Percentiles rank a stretch among this genome's conserved stretches.
phyloP scores from a whole-genome alignment of 2,329 filamentous ascomycete species.

The Venturia effusa region DNA sequence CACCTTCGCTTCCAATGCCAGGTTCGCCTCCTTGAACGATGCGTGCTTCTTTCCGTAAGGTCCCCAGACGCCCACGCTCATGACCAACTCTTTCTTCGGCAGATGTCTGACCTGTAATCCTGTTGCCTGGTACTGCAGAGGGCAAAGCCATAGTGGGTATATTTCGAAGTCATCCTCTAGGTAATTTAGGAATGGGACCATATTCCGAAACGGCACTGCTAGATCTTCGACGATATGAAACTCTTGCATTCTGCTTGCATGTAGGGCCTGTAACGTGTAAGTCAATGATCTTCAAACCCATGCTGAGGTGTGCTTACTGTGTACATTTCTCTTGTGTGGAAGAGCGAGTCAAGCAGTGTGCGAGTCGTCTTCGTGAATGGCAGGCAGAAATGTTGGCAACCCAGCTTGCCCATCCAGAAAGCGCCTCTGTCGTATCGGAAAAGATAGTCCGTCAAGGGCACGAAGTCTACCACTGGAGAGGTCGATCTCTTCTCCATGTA shows the following conservation, averaged over 20 bases:
- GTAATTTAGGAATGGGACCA: conserved; percentile 8
- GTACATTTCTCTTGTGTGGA: conserved; percentile 56
- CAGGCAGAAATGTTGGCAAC: conserved; percentile 51
- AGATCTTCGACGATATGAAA: conserved; percentile 51
- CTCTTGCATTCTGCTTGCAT: conserved; percentile 3
- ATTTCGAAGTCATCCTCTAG: conserved; percentile 8
- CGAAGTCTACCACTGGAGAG: conserved; percentile 37
- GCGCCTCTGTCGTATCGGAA: conserved; percentile 63
- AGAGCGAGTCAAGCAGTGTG: conserved; percentile 47
- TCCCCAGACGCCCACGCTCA: conserved; percentile 55
- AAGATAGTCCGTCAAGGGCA: conserved; percentile 55
- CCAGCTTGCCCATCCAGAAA: conserved; percentile 55
- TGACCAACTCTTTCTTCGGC: conserved; percentile 21
- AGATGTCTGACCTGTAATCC: conserved; percentile 8
- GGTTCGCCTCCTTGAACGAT: conserved; percentile 43
- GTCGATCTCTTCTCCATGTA: not conserved
- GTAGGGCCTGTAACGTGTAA: conserved; percentile 26
- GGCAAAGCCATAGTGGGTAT: conserved; percentile 40
- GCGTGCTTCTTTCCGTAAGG: conserved; percentile 14
- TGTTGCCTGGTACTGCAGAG: conserved; percentile 14
- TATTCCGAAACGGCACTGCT: conserved; percentile 29
- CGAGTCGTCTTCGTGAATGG: conserved; percentile 57
- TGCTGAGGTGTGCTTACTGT: conserved; percentile 43
- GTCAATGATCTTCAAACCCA: conserved; percentile 39
- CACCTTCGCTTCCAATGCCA: conserved; percentile 49